These are phyloP conservation scores for Aspergillus cristatus DNA, from an alignment of 495 filamentous ascomycete species.

Conservation along the genomic window DNA sequence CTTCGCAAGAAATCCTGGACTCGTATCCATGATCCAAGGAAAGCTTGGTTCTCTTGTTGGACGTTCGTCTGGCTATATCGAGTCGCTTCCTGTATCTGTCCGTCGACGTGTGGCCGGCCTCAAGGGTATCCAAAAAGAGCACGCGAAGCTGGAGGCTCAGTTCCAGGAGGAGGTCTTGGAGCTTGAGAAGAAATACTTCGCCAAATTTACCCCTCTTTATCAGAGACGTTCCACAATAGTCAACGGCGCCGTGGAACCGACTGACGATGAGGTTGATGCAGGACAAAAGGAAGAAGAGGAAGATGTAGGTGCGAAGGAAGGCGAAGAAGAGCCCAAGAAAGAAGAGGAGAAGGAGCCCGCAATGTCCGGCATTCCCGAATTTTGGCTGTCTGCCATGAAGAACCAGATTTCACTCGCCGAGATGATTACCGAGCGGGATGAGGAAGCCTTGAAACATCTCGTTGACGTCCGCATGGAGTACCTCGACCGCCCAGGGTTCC, in stretches of 20 bases:
- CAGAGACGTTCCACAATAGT: slow-evolving; percentile 89
- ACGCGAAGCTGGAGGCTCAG: slow-evolving; percentile 93
- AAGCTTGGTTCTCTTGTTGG: slow-evolving; percentile 91
- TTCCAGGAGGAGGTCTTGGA: slow-evolving; percentile 97
- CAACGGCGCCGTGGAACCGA: slow-evolving; percentile 81
- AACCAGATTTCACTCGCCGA: slow-evolving; percentile 93
- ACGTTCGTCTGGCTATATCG: slow-evolving; percentile 93
- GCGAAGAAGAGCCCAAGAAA: slow-evolving; percentile 40
- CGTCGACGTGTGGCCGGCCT: slow-evolving; percentile 88
- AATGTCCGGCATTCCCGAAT: slow-evolving; percentile 82
- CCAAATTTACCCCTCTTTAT: slow-evolving; percentile 96
- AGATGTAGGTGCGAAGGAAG: slow-evolving; percentile 43
- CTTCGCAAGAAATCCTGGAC: slow-evolving; percentile 85
- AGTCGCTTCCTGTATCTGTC: slow-evolving; percentile 80
- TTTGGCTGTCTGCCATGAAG: slow-evolving; percentile 99
- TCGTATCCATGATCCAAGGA: slow-evolving; percentile 95
- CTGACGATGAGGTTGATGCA: slow-evolving; percentile 71
- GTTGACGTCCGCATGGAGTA: slow-evolving; percentile 98
- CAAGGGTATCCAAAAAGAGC: slow-evolving; percentile 97
- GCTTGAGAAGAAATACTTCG: slow-evolving; percentile 98
- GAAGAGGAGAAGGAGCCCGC: slow-evolving; percentile 41
- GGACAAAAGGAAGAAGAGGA: slow-evolving; percentile 76
- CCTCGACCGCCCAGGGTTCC: slow-evolving; percentile 94
- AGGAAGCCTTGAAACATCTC: slow-evolving; percentile 83
- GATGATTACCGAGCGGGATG: slow-evolving; percentile 96